Conservation (phyloP, 176 grass and related monocot species). For the Zizania latifolia region DNA sequence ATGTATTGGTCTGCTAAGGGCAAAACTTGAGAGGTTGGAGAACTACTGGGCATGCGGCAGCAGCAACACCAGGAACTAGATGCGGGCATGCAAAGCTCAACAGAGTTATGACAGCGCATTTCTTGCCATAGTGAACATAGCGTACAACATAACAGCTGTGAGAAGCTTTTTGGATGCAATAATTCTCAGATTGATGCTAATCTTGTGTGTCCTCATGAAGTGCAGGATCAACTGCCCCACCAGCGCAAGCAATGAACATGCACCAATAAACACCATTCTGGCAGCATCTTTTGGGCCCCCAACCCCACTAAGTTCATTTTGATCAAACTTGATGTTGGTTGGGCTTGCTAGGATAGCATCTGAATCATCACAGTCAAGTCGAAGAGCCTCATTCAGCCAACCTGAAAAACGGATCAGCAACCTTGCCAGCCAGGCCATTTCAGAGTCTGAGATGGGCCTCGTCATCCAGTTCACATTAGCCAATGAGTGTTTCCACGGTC, state of each 20-base stretch:
- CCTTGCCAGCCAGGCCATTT: slow-evolving; percentile 65
- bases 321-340: slow-evolving; percentile 41
- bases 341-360: slow-evolving; percentile 15
- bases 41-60: slow-evolving; percentile 9
- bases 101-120: slow-evolving; percentile 1
- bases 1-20: slow-evolving; percentile 6
- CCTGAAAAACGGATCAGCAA: slow-evolving; percentile 52
- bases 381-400: slow-evolving; percentile 50
- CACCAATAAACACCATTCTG: slow-evolving; percentile 25
- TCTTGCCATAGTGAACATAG: slow-evolving; percentile 20
- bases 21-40: slow-evolving; percentile 12
- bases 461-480: slow-evolving; percentile 55
- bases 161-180: slow-evolving; percentile 65
- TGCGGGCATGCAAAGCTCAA: neutral
- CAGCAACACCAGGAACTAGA: neutral
- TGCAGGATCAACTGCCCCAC: slow-evolving; percentile 37
- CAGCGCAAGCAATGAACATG: slow-evolving; percentile 42
- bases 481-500: slow-evolving; percentile 20
- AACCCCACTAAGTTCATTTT: slow-evolving; percentile 36
- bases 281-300: slow-evolving; percentile 58
- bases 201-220: slow-evolving; percentile 52
- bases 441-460: slow-evolving; percentile 59
- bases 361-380: slow-evolving; percentile 28
- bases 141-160: slow-evolving; percentile 17
- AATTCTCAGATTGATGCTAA: slow-evolving; percentile 69